phyloP scores from a whole-genome alignment of 108 stramenopile genomes.

The Fragilariopsis cylindrus region DNA sequence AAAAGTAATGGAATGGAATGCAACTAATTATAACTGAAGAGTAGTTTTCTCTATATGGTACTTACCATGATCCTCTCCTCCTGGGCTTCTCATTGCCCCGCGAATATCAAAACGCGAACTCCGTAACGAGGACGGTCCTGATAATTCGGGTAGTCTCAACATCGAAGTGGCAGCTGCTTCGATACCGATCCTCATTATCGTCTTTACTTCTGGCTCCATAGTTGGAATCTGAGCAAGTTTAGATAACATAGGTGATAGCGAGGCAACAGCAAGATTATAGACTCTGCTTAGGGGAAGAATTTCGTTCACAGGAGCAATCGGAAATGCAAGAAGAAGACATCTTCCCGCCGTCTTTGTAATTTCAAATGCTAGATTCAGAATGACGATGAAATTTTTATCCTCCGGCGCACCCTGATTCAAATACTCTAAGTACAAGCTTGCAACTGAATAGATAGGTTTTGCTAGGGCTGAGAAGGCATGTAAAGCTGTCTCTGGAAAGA shows the following conservation, averaged over 20 bases:
- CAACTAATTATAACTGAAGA: not conserved
- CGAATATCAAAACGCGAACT: constrained; percentile 72
- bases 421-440: constrained; percentile 14
- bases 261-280: constrained; percentile 57
- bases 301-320: constrained; percentile 22
- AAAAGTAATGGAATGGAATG: not conserved
- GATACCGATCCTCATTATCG: constrained; percentile 32
- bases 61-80: constrained; percentile 69
- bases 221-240: not conserved
- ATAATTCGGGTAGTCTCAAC: constrained; percentile 64
- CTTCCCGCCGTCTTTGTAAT: constrained; percentile 19
- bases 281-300: constrained; percentile 63
- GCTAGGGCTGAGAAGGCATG: constrained; percentile 78
- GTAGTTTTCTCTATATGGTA: not conserved
- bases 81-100: constrained; percentile 82
- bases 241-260: constrained; percentile 60
- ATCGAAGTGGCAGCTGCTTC: constrained; percentile 50
- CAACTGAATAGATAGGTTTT: constrained; percentile 59
- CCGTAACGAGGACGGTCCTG: constrained; percentile 61
- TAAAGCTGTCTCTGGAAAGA: constrained; percentile 63
- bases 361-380: constrained; percentile 22
- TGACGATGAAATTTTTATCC: not conserved
- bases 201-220: constrained; percentile 18
- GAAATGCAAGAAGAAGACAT: constrained; percentile 22
- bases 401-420: not conserved